Conservation (phyloP, 768 basidiomycete genomes). For the Leucocoprinus leucothites region DNA sequence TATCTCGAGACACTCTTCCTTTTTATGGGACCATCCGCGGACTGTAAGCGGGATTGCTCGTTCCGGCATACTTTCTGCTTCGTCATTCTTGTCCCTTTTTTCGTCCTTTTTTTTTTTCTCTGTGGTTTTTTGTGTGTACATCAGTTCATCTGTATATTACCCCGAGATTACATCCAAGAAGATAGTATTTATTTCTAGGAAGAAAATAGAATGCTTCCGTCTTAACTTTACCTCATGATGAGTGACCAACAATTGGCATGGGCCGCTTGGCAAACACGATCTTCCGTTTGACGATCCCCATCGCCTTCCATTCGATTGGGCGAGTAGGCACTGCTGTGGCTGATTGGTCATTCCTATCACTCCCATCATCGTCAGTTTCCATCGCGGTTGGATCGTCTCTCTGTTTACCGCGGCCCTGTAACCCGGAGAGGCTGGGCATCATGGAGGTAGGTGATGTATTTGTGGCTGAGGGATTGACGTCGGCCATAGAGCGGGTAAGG, state of each 20-base stretch:
- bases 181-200: slow-evolving; percentile 4
- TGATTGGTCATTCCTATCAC: slow-evolving; percentile 4
- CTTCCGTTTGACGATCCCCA: slow-evolving; percentile 76
- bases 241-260: slow-evolving; percentile 45
- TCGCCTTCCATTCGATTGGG: slow-evolving; percentile 50
- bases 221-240: slow-evolving; percentile 32
- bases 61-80: background rate
- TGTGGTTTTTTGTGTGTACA: slow-evolving; percentile 10
- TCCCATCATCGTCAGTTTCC: slow-evolving; percentile 1
- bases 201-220: background rate
- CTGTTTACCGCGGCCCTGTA: background rate
- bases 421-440: slow-evolving; percentile 3
- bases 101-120: background rate
- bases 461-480: slow-evolving; percentile 10
- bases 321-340: slow-evolving; percentile 4
- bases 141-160: slow-evolving; percentile 9
- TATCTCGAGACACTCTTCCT: background rate
- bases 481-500: slow-evolving; percentile 41
- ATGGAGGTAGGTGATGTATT: background rate
- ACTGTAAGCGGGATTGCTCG: background rate
- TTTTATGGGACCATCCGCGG: background rate
- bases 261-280: slow-evolving; percentile 82
- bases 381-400: background rate
- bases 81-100: background rate
- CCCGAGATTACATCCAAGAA: slow-evolving; percentile 2